Evolutionary conservation across 2,329 filamentous ascomycete species (phyloP).

Genomic region (Didymella glomerata): DNA sequence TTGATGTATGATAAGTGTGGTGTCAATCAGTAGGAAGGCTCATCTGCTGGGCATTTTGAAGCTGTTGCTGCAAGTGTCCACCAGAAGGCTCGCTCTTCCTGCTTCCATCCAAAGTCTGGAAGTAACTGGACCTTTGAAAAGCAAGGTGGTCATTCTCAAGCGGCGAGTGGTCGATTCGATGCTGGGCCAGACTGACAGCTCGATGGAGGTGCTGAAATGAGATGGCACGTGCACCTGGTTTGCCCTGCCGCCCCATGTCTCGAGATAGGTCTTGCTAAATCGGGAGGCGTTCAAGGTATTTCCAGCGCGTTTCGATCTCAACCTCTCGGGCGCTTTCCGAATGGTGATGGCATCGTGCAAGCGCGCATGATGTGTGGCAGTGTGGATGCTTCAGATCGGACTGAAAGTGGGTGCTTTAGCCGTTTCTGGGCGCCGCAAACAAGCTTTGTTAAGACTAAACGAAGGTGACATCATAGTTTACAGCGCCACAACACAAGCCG

Average conservation of each 20-base stretch:
- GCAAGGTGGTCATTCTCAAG: not conserved
- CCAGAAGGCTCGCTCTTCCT: too few relatives aligned
- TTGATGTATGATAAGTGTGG: too few relatives aligned
- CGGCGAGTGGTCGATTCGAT: not conserved
- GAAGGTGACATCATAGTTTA: slow-evolving; percentile 17
- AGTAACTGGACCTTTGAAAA: not conserved
- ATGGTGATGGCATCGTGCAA: slow-evolving; percentile 4
- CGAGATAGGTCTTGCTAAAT: not conserved
- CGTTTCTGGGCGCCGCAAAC: slow-evolving; percentile 8
- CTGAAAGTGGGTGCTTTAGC: slow-evolving; percentile 11
- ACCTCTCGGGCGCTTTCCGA: slow-evolving; percentile 4
- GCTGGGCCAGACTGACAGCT: not conserved
- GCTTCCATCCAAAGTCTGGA: not conserved
- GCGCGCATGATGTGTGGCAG: slow-evolving; percentile 10
- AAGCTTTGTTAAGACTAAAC: slow-evolving; percentile 13
- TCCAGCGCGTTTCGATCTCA: not conserved
- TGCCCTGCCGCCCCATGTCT: slow-evolving; percentile 4
- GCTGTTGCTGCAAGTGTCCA: too few relatives aligned
- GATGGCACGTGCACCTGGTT: slow-evolving; percentile 7
- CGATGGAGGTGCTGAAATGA: not conserved
- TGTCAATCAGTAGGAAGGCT: too few relatives aligned
- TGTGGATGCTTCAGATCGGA: slow-evolving; percentile 8
- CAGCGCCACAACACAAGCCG: slow-evolving; percentile 16
- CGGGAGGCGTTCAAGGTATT: not conserved
- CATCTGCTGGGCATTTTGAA: too few relatives aligned